These are phyloP conservation scores for Herpotrichia juniperi DNA, from an alignment of 2,329 filamentous ascomycete genomes.

Conservation along the genomic window DNA sequence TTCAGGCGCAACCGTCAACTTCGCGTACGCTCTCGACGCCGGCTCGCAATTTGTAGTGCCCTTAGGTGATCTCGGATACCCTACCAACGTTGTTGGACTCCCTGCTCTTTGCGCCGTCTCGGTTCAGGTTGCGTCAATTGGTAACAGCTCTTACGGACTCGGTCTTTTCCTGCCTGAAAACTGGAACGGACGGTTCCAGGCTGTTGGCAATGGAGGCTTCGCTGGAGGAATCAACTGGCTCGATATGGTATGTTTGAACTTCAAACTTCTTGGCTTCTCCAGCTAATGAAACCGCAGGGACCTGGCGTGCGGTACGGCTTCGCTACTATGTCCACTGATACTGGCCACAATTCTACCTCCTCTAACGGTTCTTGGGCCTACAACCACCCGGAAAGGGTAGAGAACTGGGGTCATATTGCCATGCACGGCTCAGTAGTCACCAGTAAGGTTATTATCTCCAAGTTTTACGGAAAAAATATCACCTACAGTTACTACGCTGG, in stretches of 20 bases:
- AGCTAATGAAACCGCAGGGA: slow-evolving; percentile 17
- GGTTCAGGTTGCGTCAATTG: slow-evolving; percentile 44
- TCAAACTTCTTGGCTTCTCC: background rate
- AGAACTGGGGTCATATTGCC: slow-evolving; percentile 47
- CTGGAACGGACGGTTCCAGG: slow-evolving; percentile 46
- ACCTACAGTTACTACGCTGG: slow-evolving; percentile 62
- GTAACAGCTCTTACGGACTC: slow-evolving; percentile 45
- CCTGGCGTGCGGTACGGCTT: slow-evolving; percentile 47
- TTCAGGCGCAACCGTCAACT: slow-evolving; percentile 43
- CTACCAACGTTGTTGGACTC: slow-evolving; percentile 44
- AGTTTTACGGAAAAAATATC: slow-evolving; percentile 55
- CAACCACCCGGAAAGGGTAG: slow-evolving; percentile 41
- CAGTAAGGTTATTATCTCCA: slow-evolving; percentile 55
- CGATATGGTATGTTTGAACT: slow-evolving; percentile 49
- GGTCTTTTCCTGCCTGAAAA: slow-evolving; percentile 46
- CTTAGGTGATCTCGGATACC: slow-evolving; percentile 46
- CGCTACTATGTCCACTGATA: slow-evolving; percentile 53
- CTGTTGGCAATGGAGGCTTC: slow-evolving; percentile 55
- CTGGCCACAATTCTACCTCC: slow-evolving; percentile 50
- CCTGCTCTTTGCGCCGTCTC: slow-evolving; percentile 47
- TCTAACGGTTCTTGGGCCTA: slow-evolving; percentile 46
- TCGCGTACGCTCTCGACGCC: slow-evolving; percentile 34
- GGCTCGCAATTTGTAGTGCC: slow-evolving; percentile 49
- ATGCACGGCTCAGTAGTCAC: slow-evolving; percentile 57
- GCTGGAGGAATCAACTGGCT: slow-evolving; percentile 56